Conservation (phyloP, 257 asterid genomes). For the Solanum boliviense region DNA sequence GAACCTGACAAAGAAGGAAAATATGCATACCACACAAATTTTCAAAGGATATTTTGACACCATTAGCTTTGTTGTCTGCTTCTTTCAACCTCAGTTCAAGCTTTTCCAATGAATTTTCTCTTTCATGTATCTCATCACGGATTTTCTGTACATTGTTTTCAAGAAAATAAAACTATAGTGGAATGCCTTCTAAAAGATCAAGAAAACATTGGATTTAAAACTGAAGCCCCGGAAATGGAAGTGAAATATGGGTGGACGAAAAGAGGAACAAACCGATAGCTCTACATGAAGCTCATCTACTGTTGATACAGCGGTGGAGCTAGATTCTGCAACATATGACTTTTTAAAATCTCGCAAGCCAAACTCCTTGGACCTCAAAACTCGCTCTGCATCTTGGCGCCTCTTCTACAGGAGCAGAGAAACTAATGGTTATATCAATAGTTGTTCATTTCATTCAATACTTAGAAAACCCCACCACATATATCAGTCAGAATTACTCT, state of each 20-base stretch:
- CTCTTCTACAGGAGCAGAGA: conserved; percentile 34
- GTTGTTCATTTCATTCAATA: not conserved
- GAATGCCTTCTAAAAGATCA: not conserved
- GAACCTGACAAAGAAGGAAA: conserved; percentile 3
- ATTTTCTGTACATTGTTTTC: conserved; percentile 42
- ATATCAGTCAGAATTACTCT: not conserved
- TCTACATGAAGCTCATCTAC: conserved; percentile 68
- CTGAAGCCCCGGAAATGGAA: not conserved
- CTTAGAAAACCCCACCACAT: not conserved
- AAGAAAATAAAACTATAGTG: not conserved
- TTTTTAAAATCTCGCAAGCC: conserved; percentile 54
- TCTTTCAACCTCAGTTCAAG: conserved; percentile 38
- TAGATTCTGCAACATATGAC: conserved; percentile 38
- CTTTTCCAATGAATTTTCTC: conserved; percentile 36
- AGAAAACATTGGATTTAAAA: not conserved
- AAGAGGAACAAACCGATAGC: conserved; percentile 43
- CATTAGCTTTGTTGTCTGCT: conserved; percentile 41
- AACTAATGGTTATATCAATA: conserved; percentile 1
- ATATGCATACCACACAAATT: conserved; percentile 53
- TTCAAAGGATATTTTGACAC: conserved; percentile 33
- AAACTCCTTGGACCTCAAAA: conserved; percentile 38
- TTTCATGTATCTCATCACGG: conserved; percentile 37
- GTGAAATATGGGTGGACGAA: not conserved
- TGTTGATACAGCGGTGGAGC: conserved; percentile 35
- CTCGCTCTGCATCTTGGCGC: conserved; percentile 35